Conservation (phyloP, 345 rosid genomes). For the Eucalyptus fibrosa region DNA sequence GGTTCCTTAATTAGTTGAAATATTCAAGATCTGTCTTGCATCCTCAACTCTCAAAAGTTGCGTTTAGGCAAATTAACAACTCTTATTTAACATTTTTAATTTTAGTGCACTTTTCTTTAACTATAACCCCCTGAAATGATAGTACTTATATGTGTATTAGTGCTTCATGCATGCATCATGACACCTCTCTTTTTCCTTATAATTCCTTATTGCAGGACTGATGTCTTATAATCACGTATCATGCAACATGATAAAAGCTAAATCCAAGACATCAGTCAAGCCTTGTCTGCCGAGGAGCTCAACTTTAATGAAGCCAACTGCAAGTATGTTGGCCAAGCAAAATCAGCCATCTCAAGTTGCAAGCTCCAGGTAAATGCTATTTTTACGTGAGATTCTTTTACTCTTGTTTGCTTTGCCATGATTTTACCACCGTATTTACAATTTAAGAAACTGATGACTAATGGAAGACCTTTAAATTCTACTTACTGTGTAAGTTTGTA, state of each 20-base stretch:
- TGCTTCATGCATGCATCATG: background rate
- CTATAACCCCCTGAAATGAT: background rate
- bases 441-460: background rate
- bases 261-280: slow-evolving; percentile 20
- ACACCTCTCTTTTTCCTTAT: background rate
- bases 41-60: background rate
- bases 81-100: background rate
- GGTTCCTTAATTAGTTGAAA: background rate
- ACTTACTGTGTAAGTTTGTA: background rate
- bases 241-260: slow-evolving; percentile 18
- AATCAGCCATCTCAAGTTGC: slow-evolving; percentile 16
- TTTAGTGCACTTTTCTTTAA: background rate
- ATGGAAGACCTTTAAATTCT: background rate
- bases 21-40: background rate
- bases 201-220: slow-evolving; percentile 21
- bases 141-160: background rate
- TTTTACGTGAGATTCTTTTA: background rate
- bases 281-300: slow-evolving; percentile 49
- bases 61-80: background rate
- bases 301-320: slow-evolving; percentile 93
- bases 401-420: background rate
- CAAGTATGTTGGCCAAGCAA: slow-evolving; percentile 80
- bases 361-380: slow-evolving; percentile 35
- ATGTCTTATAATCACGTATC: slow-evolving; percentile 14
- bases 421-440: background rate